Base-by-base conservation (phyloP, 2,329 filamentous ascomycete species). In the Pseudocercospora pini-densiflorae region DNA sequence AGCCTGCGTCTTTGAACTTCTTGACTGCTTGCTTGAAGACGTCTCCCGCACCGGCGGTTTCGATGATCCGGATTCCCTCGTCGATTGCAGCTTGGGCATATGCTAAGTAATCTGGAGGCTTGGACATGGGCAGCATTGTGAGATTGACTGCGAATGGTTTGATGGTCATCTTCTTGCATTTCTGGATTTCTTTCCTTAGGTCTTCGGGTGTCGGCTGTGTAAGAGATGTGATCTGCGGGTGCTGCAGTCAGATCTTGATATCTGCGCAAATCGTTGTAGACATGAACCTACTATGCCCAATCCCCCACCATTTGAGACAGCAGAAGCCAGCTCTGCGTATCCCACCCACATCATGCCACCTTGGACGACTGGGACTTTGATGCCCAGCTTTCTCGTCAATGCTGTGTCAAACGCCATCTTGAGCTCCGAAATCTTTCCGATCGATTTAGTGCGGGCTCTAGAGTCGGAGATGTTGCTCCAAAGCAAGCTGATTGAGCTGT, bases 11-110 rank as follows among this genome's bases (percentile, higher is more conserved):
- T 83, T 97, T 98, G 64, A 98, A 87, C 83, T 92, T 88, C 76
- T 87, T 84, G 78, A 98, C 97, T 68, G 97, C 90, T 6, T 93
- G 92, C 1, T 93, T 94, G 0, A 94, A 94, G 75, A 85, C 89
- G 83, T 95, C 95, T 0, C 93, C 94, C 83, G 95, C 95, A 63
- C 93, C 93, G 1, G 93, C 93, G 3, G 93, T 97, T 82, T 97
- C 94, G 73, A 97, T 94, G 67, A 97, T 90, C 71, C 87, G 88
- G 81, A 98, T 85, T 63, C 93, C 93, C 83, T 97, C 93, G 76
- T 97, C 93, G 76, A 98, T 94, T 76, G 95, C 89, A 62, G 93
- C 91, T 80, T 92, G 91, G 43, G 94, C 92, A 81, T 96, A 98
- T 67, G 92, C 94, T 69, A 82, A 87, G 79, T 98, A 98, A 84